Percentiles rank a stretch among this genome's conserved stretches.
These are phyloP conservation scores for Fusarium buxicola DNA, from an alignment of 2,329 filamentous ascomycete genomes.

Conservation along the genomic window DNA sequence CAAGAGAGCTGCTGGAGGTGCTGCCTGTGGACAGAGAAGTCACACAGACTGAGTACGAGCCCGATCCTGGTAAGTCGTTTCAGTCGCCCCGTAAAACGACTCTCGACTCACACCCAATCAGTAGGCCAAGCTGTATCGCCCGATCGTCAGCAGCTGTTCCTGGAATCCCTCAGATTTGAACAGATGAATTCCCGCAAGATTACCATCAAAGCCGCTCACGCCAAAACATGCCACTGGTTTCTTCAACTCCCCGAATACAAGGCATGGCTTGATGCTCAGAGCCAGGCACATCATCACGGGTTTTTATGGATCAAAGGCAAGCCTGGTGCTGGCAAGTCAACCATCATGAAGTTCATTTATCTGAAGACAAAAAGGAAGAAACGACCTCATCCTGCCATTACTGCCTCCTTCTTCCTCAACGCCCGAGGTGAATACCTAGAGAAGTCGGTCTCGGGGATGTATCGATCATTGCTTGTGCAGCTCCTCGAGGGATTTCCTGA, in stretches of 20 bases:
- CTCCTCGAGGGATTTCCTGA: conserved; percentile 52
- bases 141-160: background rate
- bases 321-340: conserved; percentile 60
- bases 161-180: conserved; percentile 53
- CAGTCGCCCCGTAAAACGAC: too few relatives aligned
- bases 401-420: conserved; percentile 64
- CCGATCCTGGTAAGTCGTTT: background rate
- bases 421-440: conserved; percentile 59
- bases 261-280: conserved; percentile 7
- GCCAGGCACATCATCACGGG: conserved; percentile 31
- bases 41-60: background rate
- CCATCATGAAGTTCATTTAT: conserved; percentile 57
- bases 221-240: conserved; percentile 38
- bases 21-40: fast-evolving
- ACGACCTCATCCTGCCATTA: background rate
- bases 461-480: conserved; percentile 61
- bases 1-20: conserved; percentile 14
- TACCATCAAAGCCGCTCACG: conserved; percentile 52
- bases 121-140: background rate
- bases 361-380: conserved; percentile 6
- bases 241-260: conserved; percentile 5
- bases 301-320: conserved; percentile 63
- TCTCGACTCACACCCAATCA: background rate
- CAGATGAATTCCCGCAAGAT: conserved; percentile 53
- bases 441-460: conserved; percentile 60